phyloP scores from a whole-genome alignment of 306 rosid genomes.

The Vigna reflexopilosa region DNA sequence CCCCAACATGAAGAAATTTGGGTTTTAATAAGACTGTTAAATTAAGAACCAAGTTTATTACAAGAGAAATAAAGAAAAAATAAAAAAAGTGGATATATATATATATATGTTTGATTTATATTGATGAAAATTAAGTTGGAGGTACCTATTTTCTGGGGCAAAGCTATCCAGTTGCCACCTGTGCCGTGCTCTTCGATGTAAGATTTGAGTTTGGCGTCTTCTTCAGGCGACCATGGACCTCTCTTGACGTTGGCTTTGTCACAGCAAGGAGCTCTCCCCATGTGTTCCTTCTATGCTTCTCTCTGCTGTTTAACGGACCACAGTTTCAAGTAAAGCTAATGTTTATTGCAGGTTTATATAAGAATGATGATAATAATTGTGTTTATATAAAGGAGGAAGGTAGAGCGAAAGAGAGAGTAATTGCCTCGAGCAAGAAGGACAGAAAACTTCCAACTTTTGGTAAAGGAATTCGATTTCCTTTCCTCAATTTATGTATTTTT shows the following conservation, averaged over 20 bases:
- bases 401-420: slow-evolving; percentile 37
- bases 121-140: neutral
- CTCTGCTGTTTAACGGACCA: slow-evolving; percentile 18
- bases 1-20: neutral
- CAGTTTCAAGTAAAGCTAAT: slow-evolving; percentile 41
- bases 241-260: slow-evolving; percentile 73
- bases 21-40: neutral
- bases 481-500: neutral
- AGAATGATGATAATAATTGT: slow-evolving; percentile 13
- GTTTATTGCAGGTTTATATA: slow-evolving; percentile 37
- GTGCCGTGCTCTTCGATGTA: slow-evolving; percentile 29
- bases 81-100: neutral
- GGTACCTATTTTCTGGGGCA: slow-evolving; percentile 79
- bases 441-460: slow-evolving; percentile 38
- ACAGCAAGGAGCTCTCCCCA: slow-evolving; percentile 98
- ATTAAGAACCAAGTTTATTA: neutral
- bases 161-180: slow-evolving; percentile 63
- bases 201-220: slow-evolving; percentile 46
- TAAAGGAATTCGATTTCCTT: neutral
- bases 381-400: slow-evolving; percentile 19
- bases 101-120: neutral
- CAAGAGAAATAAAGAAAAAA: neutral
- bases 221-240: slow-evolving; percentile 49
- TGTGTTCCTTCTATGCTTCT: slow-evolving; percentile 27
- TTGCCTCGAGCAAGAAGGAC: slow-evolving; percentile 66